phyloP scores from a whole-genome alignment of 73 alveolate genomes.

The Loxodes magnus region DNA sequence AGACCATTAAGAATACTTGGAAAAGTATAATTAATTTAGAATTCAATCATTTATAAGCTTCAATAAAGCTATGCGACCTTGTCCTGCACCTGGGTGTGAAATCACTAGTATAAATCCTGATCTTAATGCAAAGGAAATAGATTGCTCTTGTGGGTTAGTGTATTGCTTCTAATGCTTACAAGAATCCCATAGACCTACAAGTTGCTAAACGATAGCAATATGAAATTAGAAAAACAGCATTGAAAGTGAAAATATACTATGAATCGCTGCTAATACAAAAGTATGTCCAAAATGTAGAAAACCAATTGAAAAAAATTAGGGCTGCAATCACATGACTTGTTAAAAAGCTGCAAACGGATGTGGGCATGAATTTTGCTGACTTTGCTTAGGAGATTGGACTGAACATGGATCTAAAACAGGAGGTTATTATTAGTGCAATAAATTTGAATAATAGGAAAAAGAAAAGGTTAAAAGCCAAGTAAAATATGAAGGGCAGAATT shows the following conservation, averaged over 20 bases:
- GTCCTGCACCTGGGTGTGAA: constrained; percentile 78
- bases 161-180: constrained; percentile 42
- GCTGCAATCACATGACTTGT: constrained; percentile 94
- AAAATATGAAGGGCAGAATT: constrained; percentile 14
- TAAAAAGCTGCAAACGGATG: constrained; percentile 72
- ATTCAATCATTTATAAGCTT: too few relatives aligned
- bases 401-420: constrained; percentile 74
- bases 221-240: constrained; percentile 79
- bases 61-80: too few relatives aligned
- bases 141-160: constrained; percentile 37
- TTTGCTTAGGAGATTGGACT: constrained; percentile 86
- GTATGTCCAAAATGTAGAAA: constrained; percentile 85
- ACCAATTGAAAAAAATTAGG: constrained; percentile 80
- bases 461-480: constrained; percentile 29
- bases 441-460: constrained; percentile 29
- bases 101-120: constrained; percentile 47
- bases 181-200: constrained; percentile 52
- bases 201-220: constrained; percentile 37
- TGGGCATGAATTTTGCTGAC: constrained; percentile 96
- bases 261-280: constrained; percentile 83
- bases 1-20: too few relatives aligned
- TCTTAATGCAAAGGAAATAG: constrained; percentile 40
- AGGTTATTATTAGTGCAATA: constrained; percentile 49
- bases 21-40: too few relatives aligned
- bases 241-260: constrained; percentile 77